Base-by-base conservation (phyloP, 495 filamentous ascomycete genomes). In the Penicillium samsonianum region DNA sequence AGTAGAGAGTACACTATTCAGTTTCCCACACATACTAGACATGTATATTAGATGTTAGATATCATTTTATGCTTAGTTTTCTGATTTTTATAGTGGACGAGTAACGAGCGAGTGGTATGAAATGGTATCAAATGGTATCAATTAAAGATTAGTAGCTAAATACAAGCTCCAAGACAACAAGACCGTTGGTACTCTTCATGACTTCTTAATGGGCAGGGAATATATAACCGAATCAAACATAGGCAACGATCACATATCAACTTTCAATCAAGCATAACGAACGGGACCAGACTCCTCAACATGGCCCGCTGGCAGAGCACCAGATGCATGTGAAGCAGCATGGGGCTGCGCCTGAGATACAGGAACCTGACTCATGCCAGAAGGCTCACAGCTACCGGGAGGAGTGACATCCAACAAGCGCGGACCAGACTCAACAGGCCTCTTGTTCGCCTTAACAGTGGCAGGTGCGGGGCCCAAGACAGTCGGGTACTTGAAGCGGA, bases 401-500 rank as follows among this genome's bases (percentile, higher is more conserved):
- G 58, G 59, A 1, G 44, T 33, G n/a, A 46, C 20, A 23, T 58
- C 40, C 17, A 68, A 33, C 41, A 72, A 47, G 0, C 63, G 62
- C 28, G 56, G 55, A 11, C 63, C 61, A 1, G 63, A 60, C 16
- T 68, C 49, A 11, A 60, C 65, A 4, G 70, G 68, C 35, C 54
- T 41, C 58, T 72, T 72, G 38, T 58, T 68, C 14, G 53, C 50
- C 55, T 60, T 55, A 1, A 70, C 73, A 5, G 58, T 55, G 7
- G 67, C 51, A 14, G 72, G 72, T 0, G 71, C 67, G 0, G 68
- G 67, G 7, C 73, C 73, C 16, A 75, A 62, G 19, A 73, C 61
- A 23, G 63, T 50, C 28, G 73, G 81, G 60, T 84, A 84, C 35
- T 69, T 62, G 58, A 72, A 77, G 3, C 76, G 62, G 67, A 84